Evolutionary conservation across 2,329 filamentous ascomycete genomes (phyloP).

Genomic region (Calonectria pauciramosa): DNA sequence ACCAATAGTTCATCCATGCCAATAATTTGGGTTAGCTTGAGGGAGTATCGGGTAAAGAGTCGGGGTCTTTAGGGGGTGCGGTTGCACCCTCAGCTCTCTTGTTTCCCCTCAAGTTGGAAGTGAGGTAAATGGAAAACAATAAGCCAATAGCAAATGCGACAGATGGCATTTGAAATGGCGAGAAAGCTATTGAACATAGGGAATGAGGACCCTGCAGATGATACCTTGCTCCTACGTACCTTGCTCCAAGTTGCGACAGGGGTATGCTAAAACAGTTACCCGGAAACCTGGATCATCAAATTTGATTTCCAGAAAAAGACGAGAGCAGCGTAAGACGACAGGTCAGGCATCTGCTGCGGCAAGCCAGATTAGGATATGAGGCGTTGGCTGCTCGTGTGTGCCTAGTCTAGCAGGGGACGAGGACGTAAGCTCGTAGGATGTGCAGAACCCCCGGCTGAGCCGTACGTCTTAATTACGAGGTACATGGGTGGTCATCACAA

Average conservation of each 20-base stretch:
- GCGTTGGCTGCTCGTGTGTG: conserved; percentile 1
- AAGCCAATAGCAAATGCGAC: not conserved
- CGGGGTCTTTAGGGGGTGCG: not conserved
- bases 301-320: not conserved
- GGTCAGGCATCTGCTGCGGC: conserved; percentile 2
- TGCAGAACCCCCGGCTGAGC: not conserved
- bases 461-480: not conserved
- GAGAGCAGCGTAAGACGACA: not conserved
- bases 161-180: not conserved
- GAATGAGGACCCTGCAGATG: not conserved
- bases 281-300: conserved; percentile 26
- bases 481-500: not conserved
- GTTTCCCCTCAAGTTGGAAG: not conserved
- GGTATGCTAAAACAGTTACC: not conserved
- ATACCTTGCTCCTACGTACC: not conserved
- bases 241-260: not conserved
- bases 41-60: no score
- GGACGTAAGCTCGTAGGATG: not conserved
- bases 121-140: no score
- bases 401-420: not conserved
- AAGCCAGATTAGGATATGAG: conserved; percentile 21
- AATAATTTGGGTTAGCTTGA: no score
- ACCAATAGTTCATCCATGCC: no score
- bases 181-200: not conserved
- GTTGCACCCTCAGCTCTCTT: not conserved